Evolutionary conservation across 495 filamentous ascomycete genomes (phyloP), one percentile per base, ranked within the genome.

Genomic region (Hyaloscypha variabilis): DNA sequence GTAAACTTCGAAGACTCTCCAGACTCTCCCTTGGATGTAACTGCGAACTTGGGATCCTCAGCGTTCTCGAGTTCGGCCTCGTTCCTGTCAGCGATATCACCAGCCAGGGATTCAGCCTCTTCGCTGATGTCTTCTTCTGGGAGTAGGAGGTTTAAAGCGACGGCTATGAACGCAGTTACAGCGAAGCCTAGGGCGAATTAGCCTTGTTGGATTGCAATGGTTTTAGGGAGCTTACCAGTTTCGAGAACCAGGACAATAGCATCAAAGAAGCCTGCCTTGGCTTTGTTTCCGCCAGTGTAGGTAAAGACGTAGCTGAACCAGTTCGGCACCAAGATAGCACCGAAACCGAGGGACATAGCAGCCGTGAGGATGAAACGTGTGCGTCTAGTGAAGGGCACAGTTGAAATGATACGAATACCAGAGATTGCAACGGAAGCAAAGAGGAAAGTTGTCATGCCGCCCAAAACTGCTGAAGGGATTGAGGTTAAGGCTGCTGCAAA

Each of bases 361-460:
- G 91, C 91, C 0, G 93, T 94, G 49, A 97, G 82, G 72, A 97
- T 89, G 76, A 97, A 97, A 3, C 93, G 85, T 71, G 92, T 97
- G 59, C 93, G 89, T 6, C 93, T 86, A 29, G 87, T 96, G 76
- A 96, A 96, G 3, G 88, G 85, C 5, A 91, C 82, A 10, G 87
- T 89, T 26, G 86, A 79, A 71, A 95, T 91, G 69, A 97, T 96
- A 53, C 92, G 85, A 64, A 97, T 85, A 69, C 94, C 94, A 2
- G 91, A 95, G 19, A 96, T 87, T 21, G 91, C 90, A 28, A 97
- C 94, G 10, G 91, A 83, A 65, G 82, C 84, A 79, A 97, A 97
- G 19, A 97, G 82, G 77, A 97, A 97, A 2, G 92, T 94, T 0
- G 94, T 97, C 91, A 97, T 96, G 31, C 94, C 94, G 58, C 93